phyloP scores from a whole-genome alignment of 768 basidiomycete species.

The Tremella fuciformis region DNA sequence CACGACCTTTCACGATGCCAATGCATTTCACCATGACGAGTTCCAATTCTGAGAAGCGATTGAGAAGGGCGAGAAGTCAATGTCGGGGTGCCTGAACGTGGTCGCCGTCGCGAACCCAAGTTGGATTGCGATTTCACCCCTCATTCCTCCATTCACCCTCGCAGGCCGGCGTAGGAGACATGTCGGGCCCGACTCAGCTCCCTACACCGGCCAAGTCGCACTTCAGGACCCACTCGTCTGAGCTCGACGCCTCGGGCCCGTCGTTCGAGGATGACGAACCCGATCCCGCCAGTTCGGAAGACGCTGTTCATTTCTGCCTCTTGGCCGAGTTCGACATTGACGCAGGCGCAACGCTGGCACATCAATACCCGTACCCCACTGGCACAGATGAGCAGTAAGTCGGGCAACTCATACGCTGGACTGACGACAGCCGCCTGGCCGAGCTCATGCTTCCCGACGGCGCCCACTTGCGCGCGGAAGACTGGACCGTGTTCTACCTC shows the following conservation, averaged over 20 bases:
- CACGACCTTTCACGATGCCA: too few relatives aligned
- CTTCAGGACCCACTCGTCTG: too few relatives aligned
- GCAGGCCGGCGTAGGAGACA: too few relatives aligned
- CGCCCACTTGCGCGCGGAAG: conserved; percentile 87
- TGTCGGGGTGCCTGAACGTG: too few relatives aligned
- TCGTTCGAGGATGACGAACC: conserved; percentile 9
- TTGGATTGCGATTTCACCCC: background rate
- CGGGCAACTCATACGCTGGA: background rate
- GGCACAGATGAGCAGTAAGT: conserved; percentile 90
- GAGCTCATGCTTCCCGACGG: conserved; percentile 99
- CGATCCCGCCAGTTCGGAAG: conserved; percentile 22
- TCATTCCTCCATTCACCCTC: conserved; percentile 5
- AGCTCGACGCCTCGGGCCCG: too few relatives aligned
- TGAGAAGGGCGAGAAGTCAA: too few relatives aligned
- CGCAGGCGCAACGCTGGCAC: conserved; percentile 85
- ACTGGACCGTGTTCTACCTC: conserved; percentile 98
- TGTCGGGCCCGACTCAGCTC: too few relatives aligned
- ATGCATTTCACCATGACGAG: too few relatives aligned
- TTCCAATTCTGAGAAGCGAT: too few relatives aligned
- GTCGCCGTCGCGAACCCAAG: too few relatives aligned
- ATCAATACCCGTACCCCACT: conserved; percentile 91
- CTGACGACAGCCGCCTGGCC: conserved; percentile 70
- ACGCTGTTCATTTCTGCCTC: conserved; percentile 72
- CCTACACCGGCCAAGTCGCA: too few relatives aligned
- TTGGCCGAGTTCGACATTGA: conserved; percentile 99